Evolutionary conservation across 306 rosid genomes (phyloP).

Genomic region (Trichosanthes truncata): DNA sequence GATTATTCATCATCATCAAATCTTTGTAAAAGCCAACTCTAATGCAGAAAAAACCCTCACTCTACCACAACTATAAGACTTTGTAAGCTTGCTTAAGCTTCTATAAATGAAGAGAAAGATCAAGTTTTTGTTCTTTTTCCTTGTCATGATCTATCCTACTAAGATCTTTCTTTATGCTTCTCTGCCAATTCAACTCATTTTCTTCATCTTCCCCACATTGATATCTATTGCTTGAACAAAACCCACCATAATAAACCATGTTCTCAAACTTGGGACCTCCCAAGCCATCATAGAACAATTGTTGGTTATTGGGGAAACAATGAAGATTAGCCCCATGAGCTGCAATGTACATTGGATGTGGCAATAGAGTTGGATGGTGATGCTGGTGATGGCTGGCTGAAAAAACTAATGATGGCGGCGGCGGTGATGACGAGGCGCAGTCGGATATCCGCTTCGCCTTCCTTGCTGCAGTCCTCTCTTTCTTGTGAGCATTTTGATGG

Average conservation of each 20-base stretch:
- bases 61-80: background rate
- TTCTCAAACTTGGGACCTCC: conserved; percentile 37
- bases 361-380: conserved; percentile 13
- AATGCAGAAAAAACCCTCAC: background rate
- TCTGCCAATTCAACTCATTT: conserved; percentile 34
- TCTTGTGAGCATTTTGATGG: conserved; percentile 91
- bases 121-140: conserved; percentile 48
- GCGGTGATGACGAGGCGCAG: conserved; percentile 16
- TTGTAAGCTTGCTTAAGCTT: background rate
- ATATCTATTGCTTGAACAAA: conserved; percentile 13
- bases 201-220: conserved; percentile 27
- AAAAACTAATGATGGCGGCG: conserved; percentile 23
- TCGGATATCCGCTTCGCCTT: conserved; percentile 41
- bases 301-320: conserved; percentile 25
- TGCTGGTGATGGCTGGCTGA: conserved; percentile 27
- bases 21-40: background rate
- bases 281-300: conserved; percentile 27
- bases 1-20: background rate
- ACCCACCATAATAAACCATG: conserved; percentile 25
- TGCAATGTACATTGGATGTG: conserved; percentile 39
- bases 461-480: conserved; percentile 67
- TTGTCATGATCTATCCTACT: conserved; percentile 20
- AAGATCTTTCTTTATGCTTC: conserved; percentile 19
- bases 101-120: conserved; percentile 75
- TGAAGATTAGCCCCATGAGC: conserved; percentile 43